phyloP scores from a whole-genome alignment of 768 basidiomycete species.

The Lanmaoa pseudosensibilis region DNA sequence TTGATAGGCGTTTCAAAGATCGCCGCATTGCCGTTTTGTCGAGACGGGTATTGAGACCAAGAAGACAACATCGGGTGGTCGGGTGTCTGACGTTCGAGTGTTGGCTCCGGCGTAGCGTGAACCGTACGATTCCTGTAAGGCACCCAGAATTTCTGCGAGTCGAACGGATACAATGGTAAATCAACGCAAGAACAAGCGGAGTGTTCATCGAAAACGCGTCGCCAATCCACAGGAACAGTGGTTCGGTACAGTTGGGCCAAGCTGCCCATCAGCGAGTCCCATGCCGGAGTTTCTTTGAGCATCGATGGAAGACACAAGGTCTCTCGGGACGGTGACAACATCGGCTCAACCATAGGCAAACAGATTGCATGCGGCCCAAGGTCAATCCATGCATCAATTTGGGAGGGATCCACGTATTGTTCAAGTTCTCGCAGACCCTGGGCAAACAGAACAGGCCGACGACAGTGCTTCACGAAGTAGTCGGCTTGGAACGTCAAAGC shows the following conservation, averaged over 20 bases:
- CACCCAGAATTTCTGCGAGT: constrained; percentile 57
- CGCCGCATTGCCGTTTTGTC: constrained; percentile 36
- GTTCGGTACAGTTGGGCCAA: constrained; percentile 51
- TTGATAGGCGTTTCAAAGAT: constrained; percentile 55
- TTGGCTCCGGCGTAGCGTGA: neutral
- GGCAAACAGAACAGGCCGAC: constrained; percentile 54
- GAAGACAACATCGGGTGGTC: constrained; percentile 39
- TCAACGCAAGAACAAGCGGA: constrained; percentile 42
- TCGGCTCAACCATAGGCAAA: constrained; percentile 54
- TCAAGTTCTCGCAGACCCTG: constrained; percentile 47
- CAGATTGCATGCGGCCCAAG: constrained; percentile 62
- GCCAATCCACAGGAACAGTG: constrained; percentile 49
- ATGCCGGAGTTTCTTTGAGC: constrained; percentile 43
- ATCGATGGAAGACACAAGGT: constrained; percentile 50
- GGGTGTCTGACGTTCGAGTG: constrained; percentile 4
- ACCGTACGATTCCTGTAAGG: constrained; percentile 37
- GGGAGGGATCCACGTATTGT: constrained; percentile 23
- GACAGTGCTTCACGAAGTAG: constrained; percentile 62
- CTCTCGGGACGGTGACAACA: constrained; percentile 30
- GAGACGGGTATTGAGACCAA: constrained; percentile 45
- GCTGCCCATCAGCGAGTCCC: constrained; percentile 45
- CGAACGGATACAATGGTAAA: constrained; percentile 66
- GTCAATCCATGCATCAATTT: constrained; percentile 58
- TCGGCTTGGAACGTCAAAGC: constrained; percentile 43
- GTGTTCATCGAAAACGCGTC: constrained; percentile 50